phyloP scores from a whole-genome alignment of 208 protist genomes.

The Wallacemonas sp. region DNA sequence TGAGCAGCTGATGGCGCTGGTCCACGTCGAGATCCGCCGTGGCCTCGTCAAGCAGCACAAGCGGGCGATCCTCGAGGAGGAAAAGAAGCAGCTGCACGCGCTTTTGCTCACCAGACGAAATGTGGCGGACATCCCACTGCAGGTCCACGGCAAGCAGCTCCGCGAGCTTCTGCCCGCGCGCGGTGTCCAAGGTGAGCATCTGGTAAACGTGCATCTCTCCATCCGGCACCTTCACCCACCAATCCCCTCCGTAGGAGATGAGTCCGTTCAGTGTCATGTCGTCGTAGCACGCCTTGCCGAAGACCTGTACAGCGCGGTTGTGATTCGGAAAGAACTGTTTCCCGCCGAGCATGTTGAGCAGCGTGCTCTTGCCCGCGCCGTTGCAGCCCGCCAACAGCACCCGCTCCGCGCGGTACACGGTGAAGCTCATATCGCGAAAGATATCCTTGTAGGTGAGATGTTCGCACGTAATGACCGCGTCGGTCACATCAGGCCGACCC shows the following conservation, averaged over 20 bases:
- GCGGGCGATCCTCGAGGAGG: constrained; percentile 50
- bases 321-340: constrained; percentile 79
- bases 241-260: constrained; percentile 71
- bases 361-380: constrained; percentile 93
- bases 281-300: constrained; percentile 67
- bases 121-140: constrained; percentile 82
- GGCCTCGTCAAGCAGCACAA: constrained; percentile 91
- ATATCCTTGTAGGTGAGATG: constrained; percentile 66
- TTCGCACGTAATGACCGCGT: constrained; percentile 49
- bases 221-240: constrained; percentile 67
- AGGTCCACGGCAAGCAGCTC: constrained; percentile 72
- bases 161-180: constrained; percentile 46
- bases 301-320: constrained; percentile 50
- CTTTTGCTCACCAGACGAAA: constrained; percentile 85
- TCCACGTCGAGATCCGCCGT: constrained; percentile 92
- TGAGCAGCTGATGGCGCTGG: constrained; percentile 76
- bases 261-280: constrained; percentile 66
- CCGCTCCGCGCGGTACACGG: constrained; percentile 56
- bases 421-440: constrained; percentile 57
- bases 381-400: constrained; percentile 94
- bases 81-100: constrained; percentile 88
- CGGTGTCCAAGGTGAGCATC: constrained; percentile 52
- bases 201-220: constrained; percentile 74
- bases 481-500: not conserved
- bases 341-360: constrained; percentile 92